phyloP scores from a whole-genome alignment of 2,329 filamentous ascomycete species.

The Chaetomium strumarium region DNA sequence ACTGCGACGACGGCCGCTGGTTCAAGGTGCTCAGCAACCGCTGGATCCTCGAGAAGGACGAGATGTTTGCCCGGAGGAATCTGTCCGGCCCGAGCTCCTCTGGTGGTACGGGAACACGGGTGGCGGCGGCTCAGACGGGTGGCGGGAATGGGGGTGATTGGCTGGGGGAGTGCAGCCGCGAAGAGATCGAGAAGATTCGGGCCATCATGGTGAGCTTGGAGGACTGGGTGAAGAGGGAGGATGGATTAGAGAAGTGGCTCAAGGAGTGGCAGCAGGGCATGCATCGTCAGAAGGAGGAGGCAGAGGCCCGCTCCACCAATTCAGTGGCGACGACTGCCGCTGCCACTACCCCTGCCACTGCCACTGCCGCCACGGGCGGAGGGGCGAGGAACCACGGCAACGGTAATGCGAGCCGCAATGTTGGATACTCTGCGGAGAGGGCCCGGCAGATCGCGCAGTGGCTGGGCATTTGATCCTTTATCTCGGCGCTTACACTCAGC shows the following conservation, averaged over 20 bases:
- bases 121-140: neutral
- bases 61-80: neutral
- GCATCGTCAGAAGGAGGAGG: neutral
- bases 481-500: too few relatives aligned
- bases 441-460: too few relatives aligned
- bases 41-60: slow-evolving; percentile 21
- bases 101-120: neutral
- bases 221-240: slow-evolving; percentile 1
- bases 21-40: slow-evolving; percentile 27
- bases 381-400: too few relatives aligned
- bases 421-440: too few relatives aligned
- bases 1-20: slow-evolving; percentile 19
- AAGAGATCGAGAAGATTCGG: neutral
- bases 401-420: too few relatives aligned
- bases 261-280: slow-evolving; percentile 1
- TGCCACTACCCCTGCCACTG: too few relatives aligned
- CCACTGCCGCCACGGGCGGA: too few relatives aligned
- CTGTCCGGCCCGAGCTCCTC: too few relatives aligned
- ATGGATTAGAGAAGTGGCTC: slow-evolving; percentile 5
- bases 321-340: neutral
- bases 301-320: neutral
- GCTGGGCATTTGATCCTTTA: too few relatives aligned
- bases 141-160: neutral
- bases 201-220: neutral
- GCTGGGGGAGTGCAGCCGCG: neutral